A percentile compares a stretch with the other conserved stretches of the same genome.
phyloP scores from a whole-genome alignment of 129 eudicot genomes.

The Arctium lappa region DNA sequence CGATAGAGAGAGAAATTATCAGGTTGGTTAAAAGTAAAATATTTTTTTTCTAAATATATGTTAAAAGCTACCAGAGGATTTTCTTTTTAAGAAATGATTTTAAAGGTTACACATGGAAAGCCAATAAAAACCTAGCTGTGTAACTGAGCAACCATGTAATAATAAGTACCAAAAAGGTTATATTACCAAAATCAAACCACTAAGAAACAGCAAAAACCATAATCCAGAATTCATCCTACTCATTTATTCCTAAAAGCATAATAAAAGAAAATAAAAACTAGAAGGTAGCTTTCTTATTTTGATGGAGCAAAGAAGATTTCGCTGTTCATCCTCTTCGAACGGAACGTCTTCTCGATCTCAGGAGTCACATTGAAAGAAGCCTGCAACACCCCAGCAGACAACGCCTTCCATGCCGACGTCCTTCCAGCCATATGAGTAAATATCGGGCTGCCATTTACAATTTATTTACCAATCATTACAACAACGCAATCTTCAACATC shows the following conservation, averaged over 20 bases:
- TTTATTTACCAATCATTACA: neutral
- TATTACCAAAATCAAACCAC: no score
- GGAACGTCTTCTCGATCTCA: conserved; percentile 64
- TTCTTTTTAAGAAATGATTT: no score
- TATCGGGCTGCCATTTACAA: conserved; percentile 41
- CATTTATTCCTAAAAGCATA: neutral
- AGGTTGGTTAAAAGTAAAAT: no score
- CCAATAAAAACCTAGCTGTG: no score
- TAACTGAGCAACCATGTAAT: no score
- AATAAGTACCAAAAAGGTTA: no score
- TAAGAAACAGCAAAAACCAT: neutral
- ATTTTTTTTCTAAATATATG: no score
- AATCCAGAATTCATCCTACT: neutral
- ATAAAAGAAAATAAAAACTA: neutral
- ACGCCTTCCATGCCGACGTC: conserved; percentile 60
- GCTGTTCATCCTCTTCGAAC: conserved; percentile 53
- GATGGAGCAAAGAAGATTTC: conserved; percentile 82
- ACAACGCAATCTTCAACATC: neutral
- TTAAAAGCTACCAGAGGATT: no score
- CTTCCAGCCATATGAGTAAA: conserved; percentile 86
- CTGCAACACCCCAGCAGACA: conserved; percentile 68
- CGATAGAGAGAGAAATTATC: no score
- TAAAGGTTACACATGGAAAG: no score
- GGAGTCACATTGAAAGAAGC: conserved; percentile 64
- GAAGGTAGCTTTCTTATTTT: conserved; percentile 9